Evolutionary conservation across 2,329 filamentous ascomycete species (phyloP).

Genomic region (Colletotrichum trifolii): DNA sequence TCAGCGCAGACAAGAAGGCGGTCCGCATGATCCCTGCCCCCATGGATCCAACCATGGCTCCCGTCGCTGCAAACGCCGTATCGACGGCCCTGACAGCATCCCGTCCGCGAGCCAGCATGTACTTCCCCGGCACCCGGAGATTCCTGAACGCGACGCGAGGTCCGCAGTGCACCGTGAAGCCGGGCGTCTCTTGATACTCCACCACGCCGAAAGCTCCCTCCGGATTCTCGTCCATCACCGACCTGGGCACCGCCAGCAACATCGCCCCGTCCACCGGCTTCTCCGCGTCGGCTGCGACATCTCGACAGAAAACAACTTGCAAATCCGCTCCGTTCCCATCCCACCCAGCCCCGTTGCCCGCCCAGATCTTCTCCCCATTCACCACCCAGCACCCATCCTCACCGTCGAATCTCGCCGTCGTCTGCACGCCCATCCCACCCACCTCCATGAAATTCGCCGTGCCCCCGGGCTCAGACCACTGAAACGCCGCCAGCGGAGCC

Average conservation of each 20-base stretch:
- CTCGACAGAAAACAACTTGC: constrained; percentile 62
- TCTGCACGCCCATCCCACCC: constrained; percentile 59
- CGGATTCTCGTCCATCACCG: constrained; percentile 57
- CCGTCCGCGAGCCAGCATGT: constrained; percentile 56
- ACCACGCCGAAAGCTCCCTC: constrained; percentile 57
- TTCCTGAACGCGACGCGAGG: constrained; percentile 60
- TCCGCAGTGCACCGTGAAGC: constrained; percentile 60
- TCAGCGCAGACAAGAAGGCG: constrained; percentile 62
- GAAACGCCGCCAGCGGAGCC: constrained; percentile 60
- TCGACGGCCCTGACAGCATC: constrained; percentile 55
- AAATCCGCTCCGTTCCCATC: constrained; percentile 63
- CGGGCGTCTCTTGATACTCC: constrained; percentile 55
- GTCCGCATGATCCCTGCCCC: constrained; percentile 63
- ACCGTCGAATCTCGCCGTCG: constrained; percentile 59
- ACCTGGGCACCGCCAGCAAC: constrained; percentile 61
- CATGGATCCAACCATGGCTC: constrained; percentile 65
- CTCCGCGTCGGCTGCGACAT: constrained; percentile 39
- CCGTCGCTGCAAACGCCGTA: constrained; percentile 54
- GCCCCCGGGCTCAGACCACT: constrained; percentile 63
- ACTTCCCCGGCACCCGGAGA: constrained; percentile 57
- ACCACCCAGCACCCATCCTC: constrained; percentile 58
- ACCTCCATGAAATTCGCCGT: constrained; percentile 64
- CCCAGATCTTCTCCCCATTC: constrained; percentile 68
- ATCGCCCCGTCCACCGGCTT: constrained; percentile 51
- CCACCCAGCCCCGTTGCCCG: constrained; percentile 65